Conservation (phyloP, 495 filamentous ascomycete species). For the Aspergillus funiculosus region DNA sequence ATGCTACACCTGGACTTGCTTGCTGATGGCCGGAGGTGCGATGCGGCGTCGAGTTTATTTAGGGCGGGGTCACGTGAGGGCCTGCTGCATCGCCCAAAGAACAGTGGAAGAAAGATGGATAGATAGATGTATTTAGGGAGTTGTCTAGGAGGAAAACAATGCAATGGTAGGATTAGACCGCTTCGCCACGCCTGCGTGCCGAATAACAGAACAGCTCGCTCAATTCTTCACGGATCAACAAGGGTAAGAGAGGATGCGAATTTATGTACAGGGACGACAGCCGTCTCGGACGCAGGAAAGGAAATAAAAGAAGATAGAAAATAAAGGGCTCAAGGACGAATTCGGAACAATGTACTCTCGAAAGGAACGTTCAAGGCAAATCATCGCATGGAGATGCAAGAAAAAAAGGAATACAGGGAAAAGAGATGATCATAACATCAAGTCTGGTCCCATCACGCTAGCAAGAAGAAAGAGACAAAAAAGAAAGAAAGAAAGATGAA, state of each 20-base stretch:
- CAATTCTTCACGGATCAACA: slow-evolving; percentile 11
- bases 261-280: slow-evolving; percentile 12
- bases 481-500: slow-evolving; percentile 17
- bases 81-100: too few relatives aligned
- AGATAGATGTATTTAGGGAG: too few relatives aligned
- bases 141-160: too few relatives aligned
- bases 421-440: slow-evolving; percentile 30
- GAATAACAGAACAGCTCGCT: slow-evolving; percentile 19
- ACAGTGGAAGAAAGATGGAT: background rate
- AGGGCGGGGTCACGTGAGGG: too few relatives aligned
- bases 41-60: too few relatives aligned
- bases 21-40: too few relatives aligned
- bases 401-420: slow-evolving; percentile 13
- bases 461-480: slow-evolving; percentile 16
- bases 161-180: too few relatives aligned
- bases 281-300: slow-evolving; percentile 2
- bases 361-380: slow-evolving; percentile 14
- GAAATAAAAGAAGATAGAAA: slow-evolving; percentile 7
- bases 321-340: slow-evolving; percentile 6
- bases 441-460: slow-evolving; percentile 29
- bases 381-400: slow-evolving; percentile 12
- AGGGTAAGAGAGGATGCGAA: slow-evolving; percentile 7
- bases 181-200: slow-evolving; percentile 28
- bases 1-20: too few relatives aligned
- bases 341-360: slow-evolving; percentile 18